Evolutionary conservation across 768 basidiomycete species (phyloP).

Genomic region (Phanerochaete sordida): DNA sequence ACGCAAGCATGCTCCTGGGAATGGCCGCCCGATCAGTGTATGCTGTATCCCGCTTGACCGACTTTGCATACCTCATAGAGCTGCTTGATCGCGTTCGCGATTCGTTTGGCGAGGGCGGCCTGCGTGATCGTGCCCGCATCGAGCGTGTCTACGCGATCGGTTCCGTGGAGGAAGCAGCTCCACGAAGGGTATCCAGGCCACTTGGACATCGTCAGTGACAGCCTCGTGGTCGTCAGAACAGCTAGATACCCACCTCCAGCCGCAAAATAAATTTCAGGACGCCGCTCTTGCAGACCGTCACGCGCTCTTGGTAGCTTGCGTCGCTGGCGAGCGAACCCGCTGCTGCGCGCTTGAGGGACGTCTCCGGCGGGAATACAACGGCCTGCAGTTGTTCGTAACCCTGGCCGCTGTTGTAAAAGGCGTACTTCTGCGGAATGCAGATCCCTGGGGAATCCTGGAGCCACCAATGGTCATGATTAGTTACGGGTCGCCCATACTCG

Average conservation of each 20-base stretch:
- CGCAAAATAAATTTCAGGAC: neutral
- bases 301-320: neutral
- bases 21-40: too few species aligned
- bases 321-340: neutral
- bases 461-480: too few species aligned
- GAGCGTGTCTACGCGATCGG: neutral
- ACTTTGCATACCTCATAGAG: neutral
- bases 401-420: too few species aligned
- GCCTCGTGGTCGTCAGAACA: neutral
- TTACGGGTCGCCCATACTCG: too few species aligned
- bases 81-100: neutral
- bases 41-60: too few species aligned
- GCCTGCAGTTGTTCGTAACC: too few species aligned
- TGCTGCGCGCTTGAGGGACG: neutral
- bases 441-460: too few species aligned
- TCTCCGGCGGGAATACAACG: neutral
- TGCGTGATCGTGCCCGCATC: neutral
- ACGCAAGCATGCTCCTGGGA: too few species aligned
- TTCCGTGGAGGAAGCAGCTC: conserved; percentile 3
- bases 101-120: neutral
- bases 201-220: neutral
- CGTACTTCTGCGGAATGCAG: too few species aligned
- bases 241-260: neutral
- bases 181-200: conserved; percentile 12
- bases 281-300: neutral